Base-by-base conservation (phyloP, 2,329 filamentous ascomycete genomes). In the Fusarium succisae region DNA sequence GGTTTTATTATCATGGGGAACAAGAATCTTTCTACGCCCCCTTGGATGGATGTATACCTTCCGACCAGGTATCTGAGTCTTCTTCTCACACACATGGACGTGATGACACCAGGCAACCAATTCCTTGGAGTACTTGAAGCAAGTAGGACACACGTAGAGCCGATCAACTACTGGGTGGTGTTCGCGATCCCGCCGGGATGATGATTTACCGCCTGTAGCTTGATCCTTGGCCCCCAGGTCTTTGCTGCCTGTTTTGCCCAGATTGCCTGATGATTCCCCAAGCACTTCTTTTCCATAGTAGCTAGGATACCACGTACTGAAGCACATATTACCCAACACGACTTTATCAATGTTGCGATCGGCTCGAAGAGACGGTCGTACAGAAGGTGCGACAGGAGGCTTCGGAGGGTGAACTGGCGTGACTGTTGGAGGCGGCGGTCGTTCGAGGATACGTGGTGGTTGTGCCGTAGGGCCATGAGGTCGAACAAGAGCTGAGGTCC, bases 301-400 rank as follows among this genome's bases (percentile, higher is more conserved):
- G 22, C 94, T 97, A 13, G 95, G 94, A 81, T 96, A 98, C 95
- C 95, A 98, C 6, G 95, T 93, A 77, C 92, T 91, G 84, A 98
- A 97, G 77, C 91, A 91, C 38, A 96, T 87, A 77, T 95, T 91
- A 9, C 95, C 96, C 70, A 98, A 87, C 62, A 97, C 92, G 58
- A 98, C 94, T 80, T 94, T 93, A 79, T 94, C 91, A 74, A 98
- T 92, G 81, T 97, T 98, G 65, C 93, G 93, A 76, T 93, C 91
- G 15, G 87, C 80, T 41, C 83, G 82, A 3, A 82, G 83, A 11
- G 84, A 82, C 2, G 82, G 78, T 35, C 81, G 82, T 41, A 81
- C 76, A 20, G 76, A 73, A 5, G 78, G 63, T 15, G 77, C 60
- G 18, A 72, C 70, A 8, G 70, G 70, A 24, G 81, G 83, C 39